Conservation (phyloP, 768 basidiomycete genomes). For the Xerocomus potaroensis region DNA sequence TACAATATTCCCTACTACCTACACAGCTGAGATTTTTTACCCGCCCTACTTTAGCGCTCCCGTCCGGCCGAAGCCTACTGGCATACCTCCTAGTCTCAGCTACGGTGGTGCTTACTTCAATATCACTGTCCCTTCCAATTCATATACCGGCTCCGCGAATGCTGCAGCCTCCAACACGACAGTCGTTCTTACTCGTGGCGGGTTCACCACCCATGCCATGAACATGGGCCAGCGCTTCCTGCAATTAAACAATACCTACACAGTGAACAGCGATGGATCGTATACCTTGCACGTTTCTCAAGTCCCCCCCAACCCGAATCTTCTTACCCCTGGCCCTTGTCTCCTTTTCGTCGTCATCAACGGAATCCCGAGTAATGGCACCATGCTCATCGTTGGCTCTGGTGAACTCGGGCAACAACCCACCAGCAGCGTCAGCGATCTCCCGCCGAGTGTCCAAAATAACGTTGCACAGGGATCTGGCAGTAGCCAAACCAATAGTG, state of each 20-base stretch:
- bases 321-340: slow-evolving; percentile 89
- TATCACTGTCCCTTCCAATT: slow-evolving; percentile 59
- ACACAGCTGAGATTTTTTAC: slow-evolving; percentile 85
- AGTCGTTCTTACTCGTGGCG: slow-evolving; percentile 77
- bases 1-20: slow-evolving; percentile 70
- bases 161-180: slow-evolving; percentile 70
- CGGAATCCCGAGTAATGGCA: slow-evolving; percentile 81
- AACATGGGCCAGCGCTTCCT: slow-evolving; percentile 86
- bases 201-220: slow-evolving; percentile 85
- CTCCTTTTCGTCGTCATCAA: slow-evolving; percentile 79
- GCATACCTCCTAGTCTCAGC: slow-evolving; percentile 66
- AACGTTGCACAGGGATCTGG: slow-evolving; percentile 37
- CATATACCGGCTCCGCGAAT: slow-evolving; percentile 64
- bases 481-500: slow-evolving; percentile 8
- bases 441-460: slow-evolving; percentile 39
- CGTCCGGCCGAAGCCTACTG: slow-evolving; percentile 63
- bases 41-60: slow-evolving; percentile 79
- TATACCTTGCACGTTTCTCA: slow-evolving; percentile 80
- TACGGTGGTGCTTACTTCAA: slow-evolving; percentile 88
- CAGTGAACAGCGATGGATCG: slow-evolving; percentile 70
- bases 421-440: slow-evolving; percentile 21
- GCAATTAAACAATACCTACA: slow-evolving; percentile 84
- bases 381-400: slow-evolving; percentile 72
- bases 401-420: slow-evolving; percentile 75
- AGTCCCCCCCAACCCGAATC: slow-evolving; percentile 76